Conservation (phyloP, 345 rosid species). For the Nasturtium officinale region DNA sequence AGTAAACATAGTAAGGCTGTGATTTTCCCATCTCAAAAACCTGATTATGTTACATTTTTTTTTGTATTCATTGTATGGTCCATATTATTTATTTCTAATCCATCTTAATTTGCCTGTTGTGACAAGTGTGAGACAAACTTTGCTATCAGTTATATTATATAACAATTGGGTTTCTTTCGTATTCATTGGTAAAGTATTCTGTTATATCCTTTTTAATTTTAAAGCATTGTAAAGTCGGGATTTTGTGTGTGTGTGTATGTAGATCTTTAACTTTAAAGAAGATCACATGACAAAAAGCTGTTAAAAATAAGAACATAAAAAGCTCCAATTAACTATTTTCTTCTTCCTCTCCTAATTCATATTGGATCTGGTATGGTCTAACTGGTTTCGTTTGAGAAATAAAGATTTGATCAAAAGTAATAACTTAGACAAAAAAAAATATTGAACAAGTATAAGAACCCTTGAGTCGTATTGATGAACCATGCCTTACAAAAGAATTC, state of each 20-base stretch:
- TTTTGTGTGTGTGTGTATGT: constrained; percentile 21
- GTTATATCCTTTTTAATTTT: constrained; percentile 14
- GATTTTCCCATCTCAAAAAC: background rate
- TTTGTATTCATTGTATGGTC: constrained; percentile 21
- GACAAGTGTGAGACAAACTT: constrained; percentile 40
- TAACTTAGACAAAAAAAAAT: background rate
- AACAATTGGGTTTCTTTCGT: constrained; percentile 32
- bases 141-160: constrained; percentile 28
- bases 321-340: constrained; percentile 8
- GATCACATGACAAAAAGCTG: constrained; percentile 41
- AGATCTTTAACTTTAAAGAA: constrained; percentile 30
- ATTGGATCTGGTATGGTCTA: constrained; percentile 16
- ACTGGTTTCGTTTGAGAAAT: constrained; percentile 22
- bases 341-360: constrained; percentile 4
- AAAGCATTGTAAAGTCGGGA: constrained; percentile 33
- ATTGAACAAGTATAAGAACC: background rate
- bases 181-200: constrained; percentile 16
- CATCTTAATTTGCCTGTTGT: constrained; percentile 31
- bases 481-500: background rate
- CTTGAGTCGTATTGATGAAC: background rate
- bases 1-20: background rate
- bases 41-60: background rate
- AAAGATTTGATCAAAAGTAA: background rate
- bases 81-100: constrained; percentile 4
- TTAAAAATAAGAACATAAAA: constrained; percentile 25